Percentiles rank a stretch among this genome's conserved stretches.
Conservation (phyloP, 2,329 filamentous ascomycete genomes). For the Lecanicillium sp. region DNA sequence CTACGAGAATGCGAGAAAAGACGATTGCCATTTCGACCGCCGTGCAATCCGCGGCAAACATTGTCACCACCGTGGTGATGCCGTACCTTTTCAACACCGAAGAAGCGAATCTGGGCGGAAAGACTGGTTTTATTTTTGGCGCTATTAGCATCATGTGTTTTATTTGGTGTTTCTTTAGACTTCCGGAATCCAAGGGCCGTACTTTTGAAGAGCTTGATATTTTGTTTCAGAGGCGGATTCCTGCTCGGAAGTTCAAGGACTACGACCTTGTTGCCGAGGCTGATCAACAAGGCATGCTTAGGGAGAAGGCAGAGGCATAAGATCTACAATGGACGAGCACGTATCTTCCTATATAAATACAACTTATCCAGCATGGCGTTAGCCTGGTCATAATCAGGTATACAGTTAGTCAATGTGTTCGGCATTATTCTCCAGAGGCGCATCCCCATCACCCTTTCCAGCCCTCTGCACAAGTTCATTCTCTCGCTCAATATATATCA, state of each 20-base stretch:
- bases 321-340: too few relatives aligned
- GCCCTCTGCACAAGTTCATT: too few relatives aligned
- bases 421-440: too few relatives aligned
- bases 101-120: constrained; percentile 14
- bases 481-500: constrained; percentile 39
- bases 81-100: constrained; percentile 17
- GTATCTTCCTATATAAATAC: too few relatives aligned
- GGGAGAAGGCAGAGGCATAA: too few relatives aligned
- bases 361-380: too few relatives aligned
- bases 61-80: constrained; percentile 12
- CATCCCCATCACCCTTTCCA: too few relatives aligned
- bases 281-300: constrained; percentile 11
- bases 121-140: constrained; percentile 15
- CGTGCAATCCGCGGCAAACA: constrained; percentile 13
- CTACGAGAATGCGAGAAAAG: constrained; percentile 23
- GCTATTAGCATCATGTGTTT: constrained; percentile 10
- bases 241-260: constrained; percentile 13
- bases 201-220: constrained; percentile 17
- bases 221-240: constrained; percentile 10
- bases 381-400: too few relatives aligned
- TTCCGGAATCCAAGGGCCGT: constrained; percentile 17
- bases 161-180: constrained; percentile 16
- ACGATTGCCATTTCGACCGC: constrained; percentile 23
- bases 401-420: too few relatives aligned
- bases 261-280: constrained; percentile 7